These are phyloP conservation scores for Beta lomatogona DNA, from an alignment of 179 eudicot genomes.

Conservation along the genomic window DNA sequence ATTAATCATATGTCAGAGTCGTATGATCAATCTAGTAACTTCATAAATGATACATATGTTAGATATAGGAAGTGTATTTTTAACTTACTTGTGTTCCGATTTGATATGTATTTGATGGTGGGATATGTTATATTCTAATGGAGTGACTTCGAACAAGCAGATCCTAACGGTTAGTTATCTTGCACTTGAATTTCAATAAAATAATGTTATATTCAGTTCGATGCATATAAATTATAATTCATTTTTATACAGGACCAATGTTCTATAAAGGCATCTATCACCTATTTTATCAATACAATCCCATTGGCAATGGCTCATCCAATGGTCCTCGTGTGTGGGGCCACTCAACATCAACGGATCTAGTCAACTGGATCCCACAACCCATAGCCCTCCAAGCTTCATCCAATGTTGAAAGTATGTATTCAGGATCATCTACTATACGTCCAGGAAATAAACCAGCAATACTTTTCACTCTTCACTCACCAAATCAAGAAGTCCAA, in stretches of 20 bases:
- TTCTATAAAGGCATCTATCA: slow-evolving; percentile 58
- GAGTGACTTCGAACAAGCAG: too few relatives aligned
- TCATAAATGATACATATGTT: too few relatives aligned
- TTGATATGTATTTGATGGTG: too few relatives aligned
- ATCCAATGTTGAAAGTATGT: slow-evolving; percentile 42
- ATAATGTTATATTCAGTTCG: too few relatives aligned
- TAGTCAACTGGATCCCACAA: slow-evolving; percentile 61
- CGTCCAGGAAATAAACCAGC: slow-evolving; percentile 40
- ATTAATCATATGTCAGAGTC: too few relatives aligned
- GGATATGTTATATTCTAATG: too few relatives aligned
- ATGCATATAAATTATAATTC: too few relatives aligned
- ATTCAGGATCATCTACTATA: slow-evolving; percentile 58
- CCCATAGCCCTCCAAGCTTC: slow-evolving; percentile 42
- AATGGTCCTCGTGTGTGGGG: slow-evolving; percentile 48
- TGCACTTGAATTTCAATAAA: too few relatives aligned
- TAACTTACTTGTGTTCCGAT: too few relatives aligned
- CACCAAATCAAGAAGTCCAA: slow-evolving; percentile 50
- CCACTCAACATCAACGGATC: slow-evolving; percentile 59
- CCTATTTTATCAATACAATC: slow-evolving; percentile 67
- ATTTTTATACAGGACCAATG: slow-evolving; percentile 49
- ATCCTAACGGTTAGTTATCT: too few relatives aligned
- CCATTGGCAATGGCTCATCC: slow-evolving; percentile 36
- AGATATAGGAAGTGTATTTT: too few relatives aligned
- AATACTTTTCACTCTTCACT: slow-evolving; percentile 49
- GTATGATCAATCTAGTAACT: too few relatives aligned